Evolutionary conservation across 2,329 filamentous ascomycete genomes (phyloP).

Genomic region (Phialophora macrospora): DNA sequence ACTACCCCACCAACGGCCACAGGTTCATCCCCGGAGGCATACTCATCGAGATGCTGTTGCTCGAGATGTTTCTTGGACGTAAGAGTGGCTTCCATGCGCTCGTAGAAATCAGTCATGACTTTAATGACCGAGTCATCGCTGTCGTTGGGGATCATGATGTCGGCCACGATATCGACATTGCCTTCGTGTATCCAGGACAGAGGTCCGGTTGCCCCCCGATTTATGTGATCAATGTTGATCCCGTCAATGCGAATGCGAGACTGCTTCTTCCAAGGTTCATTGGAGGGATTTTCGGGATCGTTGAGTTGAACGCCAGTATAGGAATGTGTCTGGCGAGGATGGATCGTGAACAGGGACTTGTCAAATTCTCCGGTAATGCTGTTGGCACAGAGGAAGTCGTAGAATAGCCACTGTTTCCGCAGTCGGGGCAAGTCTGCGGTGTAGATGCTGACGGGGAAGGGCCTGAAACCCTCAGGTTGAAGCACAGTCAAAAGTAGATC

Average conservation of each 20-base stretch:
- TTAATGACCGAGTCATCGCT: constrained; percentile 87
- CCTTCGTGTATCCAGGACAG: constrained; percentile 99
- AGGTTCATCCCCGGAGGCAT: constrained; percentile 3
- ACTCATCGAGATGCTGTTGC: constrained; percentile 17
- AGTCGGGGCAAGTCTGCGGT: constrained; percentile 91
- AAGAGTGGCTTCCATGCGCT: constrained; percentile 77
- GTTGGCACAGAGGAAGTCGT: constrained; percentile 93
- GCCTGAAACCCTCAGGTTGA: constrained; percentile 88
- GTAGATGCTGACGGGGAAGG: constrained; percentile 93
- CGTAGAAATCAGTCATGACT: constrained; percentile 96
- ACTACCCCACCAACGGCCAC: constrained; percentile 31
- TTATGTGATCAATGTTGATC: constrained; percentile 92
- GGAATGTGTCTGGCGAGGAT: constrained; percentile 87
- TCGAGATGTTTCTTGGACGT: constrained; percentile 34
- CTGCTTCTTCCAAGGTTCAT: constrained; percentile 90
- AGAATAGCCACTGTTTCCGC: constrained; percentile 95
- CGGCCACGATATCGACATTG: constrained; percentile 93
- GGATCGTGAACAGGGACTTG: constrained; percentile 94
- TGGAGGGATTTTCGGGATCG: constrained; percentile 53
- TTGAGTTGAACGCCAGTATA: constrained; percentile 68
- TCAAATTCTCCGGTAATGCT: constrained; percentile 97
- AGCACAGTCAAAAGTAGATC: constrained; percentile 90
- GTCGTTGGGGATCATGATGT: constrained; percentile 91
- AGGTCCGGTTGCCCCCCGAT: constrained; percentile 87
- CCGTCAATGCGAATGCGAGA: constrained; percentile 90